Conservation (phyloP, 2,329 filamentous ascomycete species). For the Xylariales sp. region DNA sequence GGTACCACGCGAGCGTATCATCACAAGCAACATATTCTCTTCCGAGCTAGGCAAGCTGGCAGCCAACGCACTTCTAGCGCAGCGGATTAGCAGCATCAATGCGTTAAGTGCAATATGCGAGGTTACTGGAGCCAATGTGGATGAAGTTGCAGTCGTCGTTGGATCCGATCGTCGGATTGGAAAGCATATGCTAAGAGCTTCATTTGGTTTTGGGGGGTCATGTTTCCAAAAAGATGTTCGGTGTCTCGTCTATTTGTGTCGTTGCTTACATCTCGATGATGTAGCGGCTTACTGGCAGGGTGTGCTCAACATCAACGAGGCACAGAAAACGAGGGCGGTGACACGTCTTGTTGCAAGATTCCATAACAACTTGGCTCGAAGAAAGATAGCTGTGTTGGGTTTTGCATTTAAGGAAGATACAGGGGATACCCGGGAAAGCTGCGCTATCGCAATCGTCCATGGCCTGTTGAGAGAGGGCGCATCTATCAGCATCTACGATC, state of each 20-base stretch:
- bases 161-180: not conserved
- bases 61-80: slow-evolving; percentile 1
- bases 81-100: slow-evolving; percentile 1
- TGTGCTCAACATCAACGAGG: not conserved
- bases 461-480: not conserved
- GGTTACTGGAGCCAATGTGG: not conserved
- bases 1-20: not conserved
- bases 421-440: not conserved
- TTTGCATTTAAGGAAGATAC: slow-evolving; percentile 1
- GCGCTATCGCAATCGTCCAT: not conserved
- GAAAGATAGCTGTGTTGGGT: not conserved
- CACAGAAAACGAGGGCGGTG: not conserved
- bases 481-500: not conserved
- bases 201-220: slow-evolving; percentile 1
- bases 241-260: not conserved
- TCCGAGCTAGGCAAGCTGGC: not conserved
- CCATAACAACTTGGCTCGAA: not conserved
- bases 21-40: slow-evolving; percentile 1
- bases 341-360: not conserved
- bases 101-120: not conserved
- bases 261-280: not conserved
- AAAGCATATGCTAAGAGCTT: not conserved
- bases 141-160: not conserved
- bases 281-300: not conserved
- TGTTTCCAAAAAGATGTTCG: slow-evolving; percentile 5